Percentiles rank a stretch among this genome's conserved stretches.
Evolutionary conservation across 1,284 basidiomycete genomes (phyloP).

Genomic region (Coniophora puteana): DNA sequence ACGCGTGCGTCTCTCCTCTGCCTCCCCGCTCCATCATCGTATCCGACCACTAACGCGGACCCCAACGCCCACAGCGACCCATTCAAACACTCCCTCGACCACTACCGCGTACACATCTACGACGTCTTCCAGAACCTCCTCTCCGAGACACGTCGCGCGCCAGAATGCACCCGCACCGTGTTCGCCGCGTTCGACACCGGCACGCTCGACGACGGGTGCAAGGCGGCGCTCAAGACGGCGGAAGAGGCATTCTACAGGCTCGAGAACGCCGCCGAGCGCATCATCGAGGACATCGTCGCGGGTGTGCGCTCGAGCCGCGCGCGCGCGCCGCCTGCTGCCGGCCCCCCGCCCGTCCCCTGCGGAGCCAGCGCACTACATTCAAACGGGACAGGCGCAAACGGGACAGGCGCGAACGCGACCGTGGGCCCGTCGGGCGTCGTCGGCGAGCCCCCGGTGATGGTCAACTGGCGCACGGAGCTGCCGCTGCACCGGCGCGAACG

Average conservation of each 20-base stretch:
- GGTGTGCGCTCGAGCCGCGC: conserved; percentile 22
- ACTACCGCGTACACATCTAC: conserved; percentile 46
- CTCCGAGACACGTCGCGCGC: conserved; percentile 37
- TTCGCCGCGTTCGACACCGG: conserved; percentile 40
- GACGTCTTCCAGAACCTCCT: conserved; percentile 48
- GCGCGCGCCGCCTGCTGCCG: conserved; percentile 6
- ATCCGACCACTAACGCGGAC: conserved; percentile 6
- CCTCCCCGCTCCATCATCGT: background rate
- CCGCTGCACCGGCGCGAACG: conserved; percentile 30
- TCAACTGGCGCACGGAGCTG: conserved; percentile 16
- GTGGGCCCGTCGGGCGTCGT: too few species aligned
- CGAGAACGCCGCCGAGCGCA: conserved; percentile 36
- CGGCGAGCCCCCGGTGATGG: conserved; percentile 3
- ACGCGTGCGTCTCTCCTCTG: conserved; percentile 23
- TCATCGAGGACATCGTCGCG: conserved; percentile 32
- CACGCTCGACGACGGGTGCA: conserved; percentile 30
- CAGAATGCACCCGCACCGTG: conserved; percentile 25
- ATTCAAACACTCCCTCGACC: conserved; percentile 23
- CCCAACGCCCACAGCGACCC: conserved; percentile 19
- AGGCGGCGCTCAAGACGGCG: conserved; percentile 32
- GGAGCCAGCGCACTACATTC: too few species aligned
- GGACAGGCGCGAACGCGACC: too few species aligned
- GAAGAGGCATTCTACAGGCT: conserved; percentile 38
- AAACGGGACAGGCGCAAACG: too few species aligned
- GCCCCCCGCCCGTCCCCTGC: too few species aligned